Conservation (phyloP, 305 asterid species). For the Nicotiana rustica region DNA sequence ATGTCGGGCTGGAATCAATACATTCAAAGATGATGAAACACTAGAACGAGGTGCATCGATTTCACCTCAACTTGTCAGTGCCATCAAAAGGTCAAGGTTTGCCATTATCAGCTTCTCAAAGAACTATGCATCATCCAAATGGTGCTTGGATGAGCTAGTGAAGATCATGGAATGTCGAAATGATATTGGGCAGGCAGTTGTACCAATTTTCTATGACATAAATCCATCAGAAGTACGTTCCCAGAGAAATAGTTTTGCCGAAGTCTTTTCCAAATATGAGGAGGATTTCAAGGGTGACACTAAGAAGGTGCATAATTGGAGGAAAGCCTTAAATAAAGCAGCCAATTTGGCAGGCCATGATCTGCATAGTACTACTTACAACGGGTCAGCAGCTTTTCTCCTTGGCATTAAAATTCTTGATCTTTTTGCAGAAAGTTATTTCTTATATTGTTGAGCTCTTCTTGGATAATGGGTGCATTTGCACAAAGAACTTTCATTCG, state of each 20-base stretch:
- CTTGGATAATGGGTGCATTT: background rate
- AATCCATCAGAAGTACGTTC: slow-evolving; percentile 27
- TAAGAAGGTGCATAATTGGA: slow-evolving; percentile 21
- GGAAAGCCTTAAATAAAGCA: slow-evolving; percentile 11
- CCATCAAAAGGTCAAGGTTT: slow-evolving; percentile 11
- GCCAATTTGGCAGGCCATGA: slow-evolving; percentile 32
- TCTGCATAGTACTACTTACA: background rate
- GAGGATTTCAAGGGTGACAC: background rate
- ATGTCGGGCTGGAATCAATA: slow-evolving; percentile 22
- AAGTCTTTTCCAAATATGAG: slow-evolving; percentile 23
- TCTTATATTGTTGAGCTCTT: background rate
- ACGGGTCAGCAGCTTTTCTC: background rate
- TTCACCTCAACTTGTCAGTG: background rate
- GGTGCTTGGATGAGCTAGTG: slow-evolving; percentile 31
- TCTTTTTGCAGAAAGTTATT: background rate
- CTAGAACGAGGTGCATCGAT: slow-evolving; percentile 27
- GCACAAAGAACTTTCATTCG: background rate
- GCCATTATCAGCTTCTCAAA: slow-evolving; percentile 33
- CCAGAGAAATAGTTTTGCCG: slow-evolving; percentile 28
- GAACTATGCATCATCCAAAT: slow-evolving; percentile 29
- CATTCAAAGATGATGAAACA: slow-evolving; percentile 34
- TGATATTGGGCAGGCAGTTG: background rate
- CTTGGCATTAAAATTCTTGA: background rate
- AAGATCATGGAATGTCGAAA: slow-evolving; percentile 25
- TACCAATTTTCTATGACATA: slow-evolving; percentile 30